Evolutionary conservation across 768 basidiomycete species (phyloP), one percentile per base, ranked within the genome.

Genomic region (Daedalea quercina): DNA sequence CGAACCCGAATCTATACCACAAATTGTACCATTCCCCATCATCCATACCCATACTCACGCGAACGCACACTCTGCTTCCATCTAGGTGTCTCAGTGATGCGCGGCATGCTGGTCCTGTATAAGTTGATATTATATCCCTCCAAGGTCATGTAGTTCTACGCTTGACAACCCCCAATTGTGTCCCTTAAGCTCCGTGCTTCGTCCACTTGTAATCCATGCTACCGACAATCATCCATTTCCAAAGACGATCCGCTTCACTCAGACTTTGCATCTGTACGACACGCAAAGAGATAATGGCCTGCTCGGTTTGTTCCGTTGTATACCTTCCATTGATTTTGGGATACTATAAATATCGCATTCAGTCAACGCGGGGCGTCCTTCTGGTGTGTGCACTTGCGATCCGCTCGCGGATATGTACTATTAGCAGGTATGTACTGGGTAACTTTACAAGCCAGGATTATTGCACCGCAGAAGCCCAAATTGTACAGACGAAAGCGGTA

Each of bases 1-100:
- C 7, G 79, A 78, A 57, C 67, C 65, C 20, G 73, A 74, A 34
- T 34, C 54, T 22, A 43, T 51, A 31, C 35, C 47, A 25, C 47
- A 19, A 11, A 20, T 37, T 31, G 35, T 40, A 23, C 47, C 47
- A 25, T 22, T 22, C 23, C 44, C 44, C 44, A 44, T 40, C 31
- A 9, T 40, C 2, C 47, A 34, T 37, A 17, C 19, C 25, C n/a
- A 49, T 37, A 37, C 47, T 34, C 44, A 44, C 23, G 22, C 12
- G 44, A 22, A 44, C 20, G 44, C 24, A 20, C 24, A 44, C 44
- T 26, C 20, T 7, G 24, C 20, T 26, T 9, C 20, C 44, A 11
- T 40, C 37, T 40, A 40, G 19, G 13, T 19, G 37, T 40, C 19
- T 40, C 13, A 15, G 37, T 19, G 37, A 40, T 40, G 37, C 19